phyloP scores from a whole-genome alignment of 2,329 filamentous ascomycete species.

The Aspergillus ustus region DNA sequence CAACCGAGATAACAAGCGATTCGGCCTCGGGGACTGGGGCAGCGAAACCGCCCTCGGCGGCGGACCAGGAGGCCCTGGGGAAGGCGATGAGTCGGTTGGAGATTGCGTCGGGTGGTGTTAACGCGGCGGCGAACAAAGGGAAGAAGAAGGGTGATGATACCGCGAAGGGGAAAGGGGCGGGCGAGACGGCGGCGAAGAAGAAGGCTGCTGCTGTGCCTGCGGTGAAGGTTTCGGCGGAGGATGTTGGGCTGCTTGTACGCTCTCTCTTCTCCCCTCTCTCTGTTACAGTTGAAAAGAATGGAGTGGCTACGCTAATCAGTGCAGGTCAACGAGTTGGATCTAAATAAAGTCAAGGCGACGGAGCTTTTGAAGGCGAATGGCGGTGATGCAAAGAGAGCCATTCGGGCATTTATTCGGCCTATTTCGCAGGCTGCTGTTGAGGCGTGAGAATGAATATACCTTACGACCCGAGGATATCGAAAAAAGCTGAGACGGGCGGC shows the following conservation, averaged over 20 bases:
- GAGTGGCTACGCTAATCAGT: background rate
- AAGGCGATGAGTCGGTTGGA: constrained; percentile 56
- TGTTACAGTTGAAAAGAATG: background rate
- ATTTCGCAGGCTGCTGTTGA: constrained; percentile 9
- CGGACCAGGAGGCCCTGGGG: constrained; percentile 54
- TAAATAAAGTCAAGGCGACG: constrained; percentile 52
- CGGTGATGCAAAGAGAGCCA: constrained; percentile 47
- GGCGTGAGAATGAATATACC: constrained; percentile 20
- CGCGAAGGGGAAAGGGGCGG: constrained; percentile 33
- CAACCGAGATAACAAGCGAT: constrained; percentile 45
- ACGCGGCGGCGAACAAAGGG: constrained; percentile 28
- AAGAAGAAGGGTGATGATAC: background rate
- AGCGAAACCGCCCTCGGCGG: constrained; percentile 36
- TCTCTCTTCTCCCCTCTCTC: background rate
- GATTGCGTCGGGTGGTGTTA: constrained; percentile 40
- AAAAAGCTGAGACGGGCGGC: background rate
- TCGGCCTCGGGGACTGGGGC: constrained; percentile 24
- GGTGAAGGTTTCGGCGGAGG: constrained; percentile 51
- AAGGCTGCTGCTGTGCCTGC: constrained; percentile 31
- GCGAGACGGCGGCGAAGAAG: constrained; percentile 32
- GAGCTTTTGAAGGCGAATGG: constrained; percentile 53
- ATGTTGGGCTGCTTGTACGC: constrained; percentile 53
- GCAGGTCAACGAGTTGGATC: constrained; percentile 51
- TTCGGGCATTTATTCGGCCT: constrained; percentile 48
- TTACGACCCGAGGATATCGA: background rate